Conservation (phyloP, 2,329 filamentous ascomycete species). For the Herpotrichia juniperi region DNA sequence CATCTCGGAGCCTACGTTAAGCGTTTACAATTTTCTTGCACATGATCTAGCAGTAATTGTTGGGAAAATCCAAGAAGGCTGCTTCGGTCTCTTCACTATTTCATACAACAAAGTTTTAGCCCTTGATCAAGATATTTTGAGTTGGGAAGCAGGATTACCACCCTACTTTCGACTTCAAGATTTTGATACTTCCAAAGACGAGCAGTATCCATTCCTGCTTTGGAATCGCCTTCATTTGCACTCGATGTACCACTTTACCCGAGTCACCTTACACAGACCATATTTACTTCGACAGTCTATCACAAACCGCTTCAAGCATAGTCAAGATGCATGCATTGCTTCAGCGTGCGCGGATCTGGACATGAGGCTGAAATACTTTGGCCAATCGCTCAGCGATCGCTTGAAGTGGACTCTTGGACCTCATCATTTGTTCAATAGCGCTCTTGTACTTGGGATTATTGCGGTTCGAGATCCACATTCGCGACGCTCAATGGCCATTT, state of each 20-base stretch:
- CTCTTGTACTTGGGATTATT: conserved; percentile 47
- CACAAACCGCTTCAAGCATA: conserved; percentile 47
- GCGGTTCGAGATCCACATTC: conserved; percentile 43
- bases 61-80: conserved; percentile 49
- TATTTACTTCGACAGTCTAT: conserved; percentile 50
- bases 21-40: conserved; percentile 38
- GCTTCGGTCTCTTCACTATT: conserved; percentile 44
- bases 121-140: conserved; percentile 41
- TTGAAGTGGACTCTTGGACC: conserved; percentile 44
- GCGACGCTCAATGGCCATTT: conserved; percentile 35
- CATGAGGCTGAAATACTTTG: conserved; percentile 42
- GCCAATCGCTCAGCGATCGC: conserved; percentile 37
- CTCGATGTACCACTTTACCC: conserved; percentile 48
- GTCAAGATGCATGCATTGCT: conserved; percentile 49
- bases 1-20: conserved; percentile 41
- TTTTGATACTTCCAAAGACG: conserved; percentile 41
- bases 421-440: conserved; percentile 52
- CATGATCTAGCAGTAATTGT: conserved; percentile 45
- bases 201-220: conserved; percentile 30
- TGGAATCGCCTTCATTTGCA: conserved; percentile 51
- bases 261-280: conserved; percentile 49
- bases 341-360: conserved; percentile 51
- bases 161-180: conserved; percentile 43
- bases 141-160: conserved; percentile 42
- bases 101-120: conserved; percentile 48